Base-by-base conservation (phyloP, 805 yeast genomes). In the Yarrowia yakushimensis region DNA sequence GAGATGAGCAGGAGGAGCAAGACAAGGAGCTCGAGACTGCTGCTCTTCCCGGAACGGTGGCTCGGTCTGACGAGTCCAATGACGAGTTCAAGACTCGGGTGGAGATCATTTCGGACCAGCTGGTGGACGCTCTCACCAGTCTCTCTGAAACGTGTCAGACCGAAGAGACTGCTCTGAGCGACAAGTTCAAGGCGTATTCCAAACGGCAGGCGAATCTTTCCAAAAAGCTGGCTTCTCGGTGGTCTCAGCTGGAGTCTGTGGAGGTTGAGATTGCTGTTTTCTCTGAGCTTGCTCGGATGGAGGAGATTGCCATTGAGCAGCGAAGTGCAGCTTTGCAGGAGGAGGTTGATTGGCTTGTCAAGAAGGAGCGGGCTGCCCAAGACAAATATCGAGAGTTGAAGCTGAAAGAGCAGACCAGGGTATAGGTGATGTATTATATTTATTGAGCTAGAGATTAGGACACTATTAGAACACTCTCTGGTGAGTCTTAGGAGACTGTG, bases 181-280 rank as follows among this genome's bases (percentile, higher is more conserved):
- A 69, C 4, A 61, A 70, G 41, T 67, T 74, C 13, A 74, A 70
- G n/a, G 79, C 78, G 0, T 77, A 75, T 63, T 31, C 67, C 22
- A 73, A 73, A 52, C 72, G 77, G 22, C 72, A 68, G 11, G 63
- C 63, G 4, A 43, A 63, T 10, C 64, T 75, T 8, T 12, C 64
- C 10, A 43, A 59, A 15, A 68, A 71, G 27, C 60, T 63, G 15
- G 30, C 54, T 1, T 70, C 67, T n/a, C 65, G 68, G 15, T 63
- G 48, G 23, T 33, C 57, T n/a, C 66, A 66, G 3, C 28, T 66
- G 9, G 17, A 52, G 18, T 59, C 45, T 1, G 63, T 63, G 2
- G 55, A 50, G 42, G 48, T 63, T 11, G 64, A 66, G 33, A 50
- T 43, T 20, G 54, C 59, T 5, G 65, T 65, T 1, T 71, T 63